Evolutionary conservation across 2,329 filamentous ascomycete genomes (phyloP).

Genomic region (Capronia epimyces): DNA sequence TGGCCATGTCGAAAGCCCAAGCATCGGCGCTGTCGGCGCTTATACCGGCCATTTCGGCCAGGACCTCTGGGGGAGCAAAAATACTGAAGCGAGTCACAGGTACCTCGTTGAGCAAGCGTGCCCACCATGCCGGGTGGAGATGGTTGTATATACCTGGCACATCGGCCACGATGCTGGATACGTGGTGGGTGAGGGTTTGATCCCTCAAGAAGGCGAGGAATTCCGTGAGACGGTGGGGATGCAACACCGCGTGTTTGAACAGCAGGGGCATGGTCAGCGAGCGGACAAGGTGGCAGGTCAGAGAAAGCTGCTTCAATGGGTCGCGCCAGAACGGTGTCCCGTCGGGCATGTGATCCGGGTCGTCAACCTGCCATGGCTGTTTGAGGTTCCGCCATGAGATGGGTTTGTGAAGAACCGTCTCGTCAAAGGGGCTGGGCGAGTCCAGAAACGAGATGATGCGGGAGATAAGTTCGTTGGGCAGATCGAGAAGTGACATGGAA

Average conservation of each 20-base stretch:
- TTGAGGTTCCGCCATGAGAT: slow-evolving; percentile 2
- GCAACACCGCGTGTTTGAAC: slow-evolving; percentile 51
- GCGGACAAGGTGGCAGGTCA: slow-evolving; percentile 52
- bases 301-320: slow-evolving; percentile 53
- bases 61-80: slow-evolving; percentile 56
- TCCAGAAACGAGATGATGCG: slow-evolving; percentile 55
- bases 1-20: slow-evolving; percentile 60
- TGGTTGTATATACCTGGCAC: slow-evolving; percentile 40
- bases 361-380: neutral
- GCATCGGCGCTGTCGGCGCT: slow-evolving; percentile 53
- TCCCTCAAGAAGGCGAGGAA: slow-evolving; percentile 38
- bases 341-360: neutral
- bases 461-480: slow-evolving; percentile 59
- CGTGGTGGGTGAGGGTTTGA: slow-evolving; percentile 34
- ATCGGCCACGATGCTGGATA: slow-evolving; percentile 46
- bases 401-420: slow-evolving; percentile 48
- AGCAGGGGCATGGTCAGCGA: slow-evolving; percentile 49
- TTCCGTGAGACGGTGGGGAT: slow-evolving; percentile 34
- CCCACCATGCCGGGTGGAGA: slow-evolving; percentile 48
- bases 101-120: slow-evolving; percentile 49
- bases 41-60: slow-evolving; percentile 57
- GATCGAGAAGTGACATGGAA: slow-evolving; percentile 25
- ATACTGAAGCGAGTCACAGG: slow-evolving; percentile 49
- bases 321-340: slow-evolving; percentile 22
- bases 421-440: slow-evolving; percentile 30